These are phyloP conservation scores for Tulasnella sp. DNA, from an alignment of 768 basidiomycete species.

Conservation along the genomic window DNA sequence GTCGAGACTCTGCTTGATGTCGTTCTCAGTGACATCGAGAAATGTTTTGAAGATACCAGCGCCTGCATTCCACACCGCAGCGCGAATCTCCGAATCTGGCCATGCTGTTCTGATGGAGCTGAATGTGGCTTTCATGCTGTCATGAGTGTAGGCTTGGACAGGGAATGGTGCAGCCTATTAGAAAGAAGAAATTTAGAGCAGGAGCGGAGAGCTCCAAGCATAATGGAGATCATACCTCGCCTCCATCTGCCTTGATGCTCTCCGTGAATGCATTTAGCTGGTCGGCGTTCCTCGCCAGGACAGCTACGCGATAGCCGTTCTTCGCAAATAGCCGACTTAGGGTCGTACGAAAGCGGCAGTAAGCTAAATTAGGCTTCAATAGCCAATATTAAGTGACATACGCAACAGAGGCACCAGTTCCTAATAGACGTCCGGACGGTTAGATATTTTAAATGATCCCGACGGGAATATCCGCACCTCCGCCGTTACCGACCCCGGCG, in stretches of 20 bases:
- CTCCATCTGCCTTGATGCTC: conserved; percentile 56
- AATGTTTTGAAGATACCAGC: conserved; percentile 62
- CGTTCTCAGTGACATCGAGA: conserved; percentile 57
- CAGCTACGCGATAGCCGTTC: conserved; percentile 60
- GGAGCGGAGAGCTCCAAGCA: no score
- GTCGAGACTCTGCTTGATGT: conserved; percentile 51
- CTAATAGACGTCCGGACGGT: conserved; percentile 34
- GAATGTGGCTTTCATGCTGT: conserved; percentile 46
- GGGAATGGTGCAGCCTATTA: conserved; percentile 61
- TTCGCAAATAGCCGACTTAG: conserved; percentile 39
- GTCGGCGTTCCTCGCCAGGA: conserved; percentile 57
- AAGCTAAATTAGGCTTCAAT: neutral
- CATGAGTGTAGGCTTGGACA: conserved; percentile 43
- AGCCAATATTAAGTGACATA: conserved; percentile 33
- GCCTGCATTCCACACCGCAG: conserved; percentile 62
- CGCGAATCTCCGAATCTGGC: conserved; percentile 52
- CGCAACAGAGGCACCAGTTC: conserved; percentile 45
- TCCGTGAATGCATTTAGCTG: conserved; percentile 52
- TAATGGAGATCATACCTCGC: conserved; percentile 46
- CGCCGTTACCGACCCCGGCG: conserved; percentile 49
- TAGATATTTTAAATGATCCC: neutral
- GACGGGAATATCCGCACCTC: conserved; percentile 33
- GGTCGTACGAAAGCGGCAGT: neutral
- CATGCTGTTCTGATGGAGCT: conserved; percentile 51
- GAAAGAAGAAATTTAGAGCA: no score